Evolutionary conservation across 2,329 filamentous ascomycete genomes (phyloP), one percentile per base, ranked within the genome.

Genomic region (Colletotrichum sp.): DNA sequence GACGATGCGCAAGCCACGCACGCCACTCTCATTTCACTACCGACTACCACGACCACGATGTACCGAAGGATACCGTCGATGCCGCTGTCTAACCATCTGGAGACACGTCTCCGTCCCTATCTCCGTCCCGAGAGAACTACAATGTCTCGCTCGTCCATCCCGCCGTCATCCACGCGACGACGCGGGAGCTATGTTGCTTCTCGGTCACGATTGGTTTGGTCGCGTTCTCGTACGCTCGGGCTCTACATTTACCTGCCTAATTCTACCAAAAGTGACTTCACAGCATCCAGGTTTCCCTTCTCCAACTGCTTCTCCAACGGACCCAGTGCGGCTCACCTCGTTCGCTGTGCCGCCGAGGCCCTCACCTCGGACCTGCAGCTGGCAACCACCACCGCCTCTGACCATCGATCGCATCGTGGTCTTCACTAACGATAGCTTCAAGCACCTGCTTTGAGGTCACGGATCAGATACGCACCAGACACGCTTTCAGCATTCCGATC

Each of bases 1-100:
- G 67, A 74, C 52, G 72, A 74, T 74, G 66, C n/a, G 71, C 72
- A 74, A 74, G 72, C 72, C 72, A 74, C 72, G 61, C 34, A 74
- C 67, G 72, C 57, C 69, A 75, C 39, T 16, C 7, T 68, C 70
- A 73, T 52, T 48, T 59, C 21, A 30, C 72, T 61, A 34, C 64
- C 63, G n/a, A 75, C 7, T 18, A 10, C 36, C 7, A 30, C 18
- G 39, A 18, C n/a, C 63, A 39, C 21, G 24, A 28, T 21, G 30
- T 28, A 36, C 60, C 32, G 12, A 39, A 13, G 10, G 18, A 10
- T 34, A 48, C n/a, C 55, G 16, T 28, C 55, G 21, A 24, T 59
- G 16, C 26, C 64, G 18, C 21, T n/a, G 39, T 21, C 28, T 30
- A 32, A 26, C 30, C n/a, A 59, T n/a, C 32, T 39, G 32, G 21